Evolutionary conservation across 306 rosid species (phyloP), one percentile per base, ranked within the genome.

Genomic region (Dalbergia cochinchinensis): DNA sequence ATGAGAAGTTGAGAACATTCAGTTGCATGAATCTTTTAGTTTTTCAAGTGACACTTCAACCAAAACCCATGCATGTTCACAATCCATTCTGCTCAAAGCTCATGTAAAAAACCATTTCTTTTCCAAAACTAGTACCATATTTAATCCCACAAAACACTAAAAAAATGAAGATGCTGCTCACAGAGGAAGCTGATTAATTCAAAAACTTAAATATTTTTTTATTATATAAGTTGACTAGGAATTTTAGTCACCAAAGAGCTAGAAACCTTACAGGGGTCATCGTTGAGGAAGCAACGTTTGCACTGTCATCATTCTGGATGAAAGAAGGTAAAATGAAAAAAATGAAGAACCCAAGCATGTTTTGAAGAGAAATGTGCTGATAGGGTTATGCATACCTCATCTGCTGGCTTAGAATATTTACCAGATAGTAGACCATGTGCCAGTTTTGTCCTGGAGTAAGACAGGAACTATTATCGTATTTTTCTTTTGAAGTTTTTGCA

Each of bases 351-450:
- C 65, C 14, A 70, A 77, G 62, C 55, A 67, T 48, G 22, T 55
- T 35, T 65, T 57, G 18, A 31, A 64, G 35, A 69, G 69, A 70
- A 78, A 70, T 65, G 37, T 22, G 48, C 22, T 44, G 5, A 69
- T 44, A 77, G 11, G 33, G 50, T 26, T 26, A 33, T 20, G 19
- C 85, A 65, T 81, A 92, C 97, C 94, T 89, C 92, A 54, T 67
- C 6, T 69, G 87, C 87, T 11, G 91, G 97, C 81, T 88, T 26
- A 68, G 96, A 93, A 84, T 93, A 93, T 89, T 89, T 91, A 53
- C 97, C 96, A 72, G 97, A 91, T 20, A 93, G 89, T 86, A 91
- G 78, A 84, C 97, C 96, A 73, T 93, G 97, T 1, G 87, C 96
- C 84, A 93, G 69, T 81, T 93, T 93, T 13, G 96, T 89, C 87